Conservation (phyloP, 78 protist species). For the Dictyostelium brefeldianum region DNA sequence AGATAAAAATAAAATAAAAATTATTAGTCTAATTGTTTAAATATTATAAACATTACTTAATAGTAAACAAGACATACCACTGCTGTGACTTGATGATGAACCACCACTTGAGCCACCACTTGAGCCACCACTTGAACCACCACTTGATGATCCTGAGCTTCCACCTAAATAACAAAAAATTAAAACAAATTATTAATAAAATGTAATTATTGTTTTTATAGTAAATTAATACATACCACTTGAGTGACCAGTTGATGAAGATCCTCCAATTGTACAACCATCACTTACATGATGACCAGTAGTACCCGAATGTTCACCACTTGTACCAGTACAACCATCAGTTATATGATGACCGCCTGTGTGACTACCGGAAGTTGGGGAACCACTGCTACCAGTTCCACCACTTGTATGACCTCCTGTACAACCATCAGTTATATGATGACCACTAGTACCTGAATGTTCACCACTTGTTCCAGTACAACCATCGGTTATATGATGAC, state of each 20-base stretch:
- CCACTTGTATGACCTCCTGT: not conserved
- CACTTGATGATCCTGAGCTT: too few relatives aligned
- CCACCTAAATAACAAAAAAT: too few relatives aligned
- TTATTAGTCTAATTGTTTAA: too few relatives aligned
- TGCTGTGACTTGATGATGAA: too few relatives aligned
- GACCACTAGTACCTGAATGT: not conserved
- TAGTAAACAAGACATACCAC: too few relatives aligned
- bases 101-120: too few relatives aligned
- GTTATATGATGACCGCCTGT: not conserved
- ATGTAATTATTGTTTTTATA: too few relatives aligned
- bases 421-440: not conserved
- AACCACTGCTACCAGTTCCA: not conserved
- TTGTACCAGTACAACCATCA: not conserved
- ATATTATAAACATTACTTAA: too few relatives aligned
- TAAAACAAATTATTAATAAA: too few relatives aligned
- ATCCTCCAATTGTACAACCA: not conserved
- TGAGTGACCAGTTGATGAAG: not conserved
- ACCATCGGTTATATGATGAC: not conserved
- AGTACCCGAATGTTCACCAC: not conserved
- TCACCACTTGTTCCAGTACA: not conserved
- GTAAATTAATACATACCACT: too few relatives aligned
- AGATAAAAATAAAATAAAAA: too few relatives aligned
- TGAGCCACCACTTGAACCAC: too few relatives aligned
- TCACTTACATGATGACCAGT: not conserved
- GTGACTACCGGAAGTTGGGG: not conserved